phyloP scores from a whole-genome alignment of 176 grass and related monocot species.

The Zoysia pacifica region DNA sequence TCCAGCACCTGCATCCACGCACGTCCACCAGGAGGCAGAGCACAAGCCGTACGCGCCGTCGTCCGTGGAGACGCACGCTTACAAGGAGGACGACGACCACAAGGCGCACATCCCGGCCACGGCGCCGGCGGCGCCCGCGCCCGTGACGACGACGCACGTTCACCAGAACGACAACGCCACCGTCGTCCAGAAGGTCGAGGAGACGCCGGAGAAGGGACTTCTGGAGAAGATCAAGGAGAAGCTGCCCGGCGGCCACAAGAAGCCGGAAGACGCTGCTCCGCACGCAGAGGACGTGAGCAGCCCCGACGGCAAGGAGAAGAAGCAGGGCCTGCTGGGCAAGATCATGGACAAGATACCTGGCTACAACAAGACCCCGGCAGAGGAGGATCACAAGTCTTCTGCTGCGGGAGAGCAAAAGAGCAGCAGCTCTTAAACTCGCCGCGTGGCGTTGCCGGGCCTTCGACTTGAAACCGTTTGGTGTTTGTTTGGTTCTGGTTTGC shows the following conservation, averaged over 20 bases:
- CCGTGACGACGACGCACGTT: background rate
- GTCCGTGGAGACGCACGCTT: background rate
- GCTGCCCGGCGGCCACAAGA: slow-evolving; percentile 77
- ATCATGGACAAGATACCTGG: slow-evolving; percentile 94
- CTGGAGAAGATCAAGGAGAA: slow-evolving; percentile 98
- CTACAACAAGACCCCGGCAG: slow-evolving; percentile 57
- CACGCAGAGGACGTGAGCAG: slow-evolving; percentile 45
- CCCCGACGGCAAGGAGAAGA: slow-evolving; percentile 81
- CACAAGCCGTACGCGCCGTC: slow-evolving; percentile 2
- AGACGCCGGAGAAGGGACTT: slow-evolving; percentile 68
- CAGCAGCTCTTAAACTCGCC: slow-evolving; percentile 8
- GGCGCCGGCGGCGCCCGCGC: background rate
- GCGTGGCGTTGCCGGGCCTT: slow-evolving; percentile 5
- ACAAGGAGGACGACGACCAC: slow-evolving; percentile 28
- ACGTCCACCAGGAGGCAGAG: background rate
- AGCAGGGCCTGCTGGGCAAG: slow-evolving; percentile 81
- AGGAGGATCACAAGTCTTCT: slow-evolving; percentile 47
- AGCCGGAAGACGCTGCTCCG: slow-evolving; percentile 46
- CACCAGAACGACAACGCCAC: slow-evolving; percentile 49
- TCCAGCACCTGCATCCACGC: background rate
- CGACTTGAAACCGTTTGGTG: slow-evolving; percentile 4
- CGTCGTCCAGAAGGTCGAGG: slow-evolving; percentile 66
- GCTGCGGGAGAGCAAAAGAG: slow-evolving; percentile 50
- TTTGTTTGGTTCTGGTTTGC: slow-evolving; percentile 35
- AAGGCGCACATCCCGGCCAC: background rate